These are phyloP conservation scores for Parachaetomium inaequale DNA, from an alignment of 495 filamentous ascomycete genomes.

Conservation along the genomic window DNA sequence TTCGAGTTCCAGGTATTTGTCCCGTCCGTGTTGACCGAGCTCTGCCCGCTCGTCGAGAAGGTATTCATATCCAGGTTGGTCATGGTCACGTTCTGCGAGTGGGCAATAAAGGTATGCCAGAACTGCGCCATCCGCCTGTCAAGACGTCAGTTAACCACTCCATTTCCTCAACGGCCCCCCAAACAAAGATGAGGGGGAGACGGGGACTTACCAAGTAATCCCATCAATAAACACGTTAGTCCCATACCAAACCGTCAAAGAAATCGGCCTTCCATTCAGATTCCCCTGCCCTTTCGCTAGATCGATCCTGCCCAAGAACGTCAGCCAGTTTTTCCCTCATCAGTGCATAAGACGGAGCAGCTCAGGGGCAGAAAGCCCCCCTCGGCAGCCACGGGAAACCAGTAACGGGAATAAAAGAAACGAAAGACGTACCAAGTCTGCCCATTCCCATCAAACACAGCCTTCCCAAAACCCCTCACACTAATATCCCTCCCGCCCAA, in stretches of 20 bases:
- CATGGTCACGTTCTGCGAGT: slow-evolving; percentile 44
- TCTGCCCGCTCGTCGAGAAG: slow-evolving; percentile 33
- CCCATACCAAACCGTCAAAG: slow-evolving; percentile 39
- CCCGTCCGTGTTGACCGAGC: slow-evolving; percentile 42
- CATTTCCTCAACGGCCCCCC: not conserved
- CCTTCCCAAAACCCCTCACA: slow-evolving; percentile 39
- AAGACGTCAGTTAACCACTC: not conserved
- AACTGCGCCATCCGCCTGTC: slow-evolving; percentile 37
- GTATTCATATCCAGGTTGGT: slow-evolving; percentile 45
- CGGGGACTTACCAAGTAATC: slow-evolving; percentile 30
- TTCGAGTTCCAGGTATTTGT: slow-evolving; percentile 45
- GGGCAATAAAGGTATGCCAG: slow-evolving; percentile 45
- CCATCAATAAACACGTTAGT: slow-evolving; percentile 42
- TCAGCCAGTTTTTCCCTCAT: too few relatives aligned
- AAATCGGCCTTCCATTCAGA: slow-evolving; percentile 39
- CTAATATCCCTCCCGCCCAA: slow-evolving; percentile 38
- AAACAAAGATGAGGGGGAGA: not conserved
- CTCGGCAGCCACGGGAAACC: too few relatives aligned
- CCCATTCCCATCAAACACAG: slow-evolving; percentile 43
- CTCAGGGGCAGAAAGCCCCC: too few relatives aligned
- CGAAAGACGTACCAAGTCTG: too few relatives aligned
- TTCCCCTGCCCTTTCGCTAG: slow-evolving; percentile 35
- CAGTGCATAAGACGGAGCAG: too few relatives aligned
- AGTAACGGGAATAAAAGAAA: too few relatives aligned
- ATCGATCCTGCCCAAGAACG: too few relatives aligned